Conservation (phyloP, 2,329 filamentous ascomycete genomes). For the Neoscytalidium dimidiatum region DNA sequence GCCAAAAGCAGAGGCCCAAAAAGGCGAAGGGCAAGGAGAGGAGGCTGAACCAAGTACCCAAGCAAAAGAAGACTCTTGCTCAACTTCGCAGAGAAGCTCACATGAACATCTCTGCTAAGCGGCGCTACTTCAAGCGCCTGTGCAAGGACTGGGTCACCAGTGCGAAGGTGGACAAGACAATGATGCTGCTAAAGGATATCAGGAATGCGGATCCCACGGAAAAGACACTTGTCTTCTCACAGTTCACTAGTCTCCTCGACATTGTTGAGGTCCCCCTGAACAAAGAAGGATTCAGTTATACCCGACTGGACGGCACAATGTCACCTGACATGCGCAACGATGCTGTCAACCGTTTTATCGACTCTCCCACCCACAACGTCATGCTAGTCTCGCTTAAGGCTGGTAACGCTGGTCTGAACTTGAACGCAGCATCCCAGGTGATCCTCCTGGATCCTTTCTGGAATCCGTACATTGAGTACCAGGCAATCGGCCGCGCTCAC, state of each 20-base stretch:
- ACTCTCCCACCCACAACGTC: constrained; percentile 61
- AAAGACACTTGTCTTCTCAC: constrained; percentile 81
- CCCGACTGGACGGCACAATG: constrained; percentile 79
- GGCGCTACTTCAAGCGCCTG: constrained; percentile 69
- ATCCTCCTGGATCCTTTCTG: constrained; percentile 93
- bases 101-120: constrained; percentile 65
- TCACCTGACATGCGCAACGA: constrained; percentile 64
- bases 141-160: constrained; percentile 71
- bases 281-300: constrained; percentile 58
- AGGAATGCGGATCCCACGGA: constrained; percentile 56
- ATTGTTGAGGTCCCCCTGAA: constrained; percentile 72
- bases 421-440: constrained; percentile 79
- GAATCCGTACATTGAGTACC: constrained; percentile 92
- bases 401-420: constrained; percentile 82
- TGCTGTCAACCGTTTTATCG: constrained; percentile 68
- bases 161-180: constrained; percentile 70
- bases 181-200: constrained; percentile 63
- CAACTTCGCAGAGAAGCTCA: constrained; percentile 68
- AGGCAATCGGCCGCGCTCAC: constrained; percentile 87
- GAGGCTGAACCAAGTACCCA: constrained; percentile 32
- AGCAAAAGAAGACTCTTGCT: constrained; percentile 52
- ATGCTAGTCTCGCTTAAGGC: constrained; percentile 80
- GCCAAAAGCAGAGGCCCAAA: neutral
- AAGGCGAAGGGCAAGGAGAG: constrained; percentile 26
- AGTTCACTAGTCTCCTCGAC: constrained; percentile 78